Percentiles rank a stretch among this genome's conserved stretches.
These are phyloP conservation scores for Diplogelasinospora grovesii DNA, from an alignment of 495 filamentous ascomycete genomes.

Conservation along the genomic window DNA sequence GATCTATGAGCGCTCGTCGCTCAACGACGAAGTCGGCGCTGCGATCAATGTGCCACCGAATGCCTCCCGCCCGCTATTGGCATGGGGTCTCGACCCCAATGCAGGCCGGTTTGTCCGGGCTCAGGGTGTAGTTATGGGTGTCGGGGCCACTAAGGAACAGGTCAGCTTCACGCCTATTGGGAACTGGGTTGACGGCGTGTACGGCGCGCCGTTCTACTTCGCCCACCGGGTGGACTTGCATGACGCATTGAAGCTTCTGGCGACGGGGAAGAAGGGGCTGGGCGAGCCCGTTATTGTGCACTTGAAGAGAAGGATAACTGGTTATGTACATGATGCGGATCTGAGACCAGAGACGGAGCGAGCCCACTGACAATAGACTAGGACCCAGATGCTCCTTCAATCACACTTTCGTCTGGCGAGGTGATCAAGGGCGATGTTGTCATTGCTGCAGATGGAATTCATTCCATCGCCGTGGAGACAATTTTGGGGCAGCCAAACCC, in stretches of 20 bases:
- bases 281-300: conserved; percentile 32
- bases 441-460: conserved; percentile 46
- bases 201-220: conserved; percentile 16
- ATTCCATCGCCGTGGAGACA: conserved; percentile 26
- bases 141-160: conserved; percentile 28
- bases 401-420: conserved; percentile 30
- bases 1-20: conserved; percentile 45
- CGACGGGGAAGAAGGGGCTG: conserved; percentile 25
- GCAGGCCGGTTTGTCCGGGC: conserved; percentile 24
- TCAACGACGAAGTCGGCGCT: conserved; percentile 49
- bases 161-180: conserved; percentile 22
- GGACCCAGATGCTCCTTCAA: conserved; percentile 33
- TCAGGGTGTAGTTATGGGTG: conserved; percentile 22
- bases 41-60: conserved; percentile 47
- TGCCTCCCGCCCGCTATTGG: conserved; percentile 37
- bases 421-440: conserved; percentile 37
- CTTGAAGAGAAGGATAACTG: conserved; percentile 17
- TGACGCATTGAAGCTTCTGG: conserved; percentile 34
- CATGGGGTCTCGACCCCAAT: conserved; percentile 38
- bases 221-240: conserved; percentile 36
- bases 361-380: conserved; percentile 1
- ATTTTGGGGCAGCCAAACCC: conserved; percentile 20
- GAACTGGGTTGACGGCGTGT: conserved; percentile 5
- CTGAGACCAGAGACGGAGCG: background rate
- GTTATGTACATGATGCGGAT: conserved; percentile 18